Evolutionary conservation across 495 filamentous ascomycete genomes (phyloP).

Genomic region (Hypoxylon crocopeplum): DNA sequence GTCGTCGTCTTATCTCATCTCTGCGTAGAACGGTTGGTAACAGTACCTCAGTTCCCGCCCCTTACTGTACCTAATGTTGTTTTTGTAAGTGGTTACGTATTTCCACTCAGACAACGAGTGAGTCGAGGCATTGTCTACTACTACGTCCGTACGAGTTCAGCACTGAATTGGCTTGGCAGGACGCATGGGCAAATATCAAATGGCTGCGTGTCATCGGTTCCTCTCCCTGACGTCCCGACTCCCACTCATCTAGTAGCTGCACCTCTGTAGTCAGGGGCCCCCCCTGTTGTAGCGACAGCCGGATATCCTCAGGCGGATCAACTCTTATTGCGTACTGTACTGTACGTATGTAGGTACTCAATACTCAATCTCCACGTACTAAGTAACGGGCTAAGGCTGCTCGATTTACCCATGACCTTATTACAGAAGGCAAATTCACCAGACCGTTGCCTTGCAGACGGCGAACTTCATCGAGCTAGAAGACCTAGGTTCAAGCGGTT

Average conservation of each 20-base stretch:
- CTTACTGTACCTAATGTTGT: background rate
- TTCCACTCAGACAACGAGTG: constrained; percentile 2
- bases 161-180: constrained; percentile 21
- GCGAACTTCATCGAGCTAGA: constrained; percentile 18
- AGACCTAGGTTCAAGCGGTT: constrained; percentile 7
- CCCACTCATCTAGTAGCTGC: constrained; percentile 26
- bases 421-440: constrained; percentile 30
- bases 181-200: constrained; percentile 33
- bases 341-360: background rate
- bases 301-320: constrained; percentile 28
- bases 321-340: constrained; percentile 36
- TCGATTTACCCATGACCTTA: constrained; percentile 35
- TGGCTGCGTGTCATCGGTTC: constrained; percentile 38
- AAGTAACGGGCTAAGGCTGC: constrained; percentile 29
- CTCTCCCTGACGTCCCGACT: constrained; percentile 35
- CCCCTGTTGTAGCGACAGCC: constrained; percentile 36
- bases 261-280: constrained; percentile 25
- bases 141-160: constrained; percentile 14
- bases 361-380: constrained; percentile 20
- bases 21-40: constrained; percentile 10
- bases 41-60: constrained; percentile 5
- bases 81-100: constrained; percentile 3
- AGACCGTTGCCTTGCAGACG: constrained; percentile 11
- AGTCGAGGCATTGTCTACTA: constrained; percentile 8
- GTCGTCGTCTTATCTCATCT: constrained; percentile 27